Evolutionary conservation across 192 early-diverging fungal genomes (phyloP), one percentile per base, ranked within the genome.

Genomic region (Coemansia sp.): DNA sequence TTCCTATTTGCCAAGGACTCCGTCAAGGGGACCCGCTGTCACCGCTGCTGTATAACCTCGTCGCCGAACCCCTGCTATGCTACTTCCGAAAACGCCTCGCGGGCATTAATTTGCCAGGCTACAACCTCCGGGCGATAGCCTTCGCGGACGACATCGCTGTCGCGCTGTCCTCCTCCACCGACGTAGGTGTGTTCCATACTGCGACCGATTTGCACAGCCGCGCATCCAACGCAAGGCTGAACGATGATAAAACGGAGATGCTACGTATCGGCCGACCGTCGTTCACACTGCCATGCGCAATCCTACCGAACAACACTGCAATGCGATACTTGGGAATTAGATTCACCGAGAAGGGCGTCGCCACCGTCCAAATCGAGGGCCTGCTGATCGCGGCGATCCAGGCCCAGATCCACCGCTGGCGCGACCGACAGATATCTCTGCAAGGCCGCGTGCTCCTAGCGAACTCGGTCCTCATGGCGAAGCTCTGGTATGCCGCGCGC

Each of bases 91-190:
- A 22, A 1, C 2, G 20, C 2, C 42, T 59, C 1, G 20, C 24
- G 3, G 65, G 65, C 1, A 32, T 58, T 9, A 10, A 4, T 2
- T 41, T 66, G 4, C 42, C 40, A 3, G 56, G 42, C 0, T 66
- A 46, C 5, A 47, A n/a, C 1, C 22, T 66, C n/a, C 20, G 29
- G 0, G 65, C 65, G 1, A 59, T 66, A 1, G 53, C 43, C 1
- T 66, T 66, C 15, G 56, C 65, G 5, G 66, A 68, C 17, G 59
- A 68, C 27, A 29, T 68, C 6, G 66, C 59, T 9, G n/a, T 60
- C 12, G 59, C 59, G 2, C 35, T 54, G 6, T 54, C 47, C 32
- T 68, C 46, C 0, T 32, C 22, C 7, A 45, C 32, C 6, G 66
- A 68, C 17, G 5, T 54, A 9, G 47, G 10, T 1, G 4, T n/a